Conservation (phyloP, 768 basidiomycete species). For the Suillus variegatus region DNA sequence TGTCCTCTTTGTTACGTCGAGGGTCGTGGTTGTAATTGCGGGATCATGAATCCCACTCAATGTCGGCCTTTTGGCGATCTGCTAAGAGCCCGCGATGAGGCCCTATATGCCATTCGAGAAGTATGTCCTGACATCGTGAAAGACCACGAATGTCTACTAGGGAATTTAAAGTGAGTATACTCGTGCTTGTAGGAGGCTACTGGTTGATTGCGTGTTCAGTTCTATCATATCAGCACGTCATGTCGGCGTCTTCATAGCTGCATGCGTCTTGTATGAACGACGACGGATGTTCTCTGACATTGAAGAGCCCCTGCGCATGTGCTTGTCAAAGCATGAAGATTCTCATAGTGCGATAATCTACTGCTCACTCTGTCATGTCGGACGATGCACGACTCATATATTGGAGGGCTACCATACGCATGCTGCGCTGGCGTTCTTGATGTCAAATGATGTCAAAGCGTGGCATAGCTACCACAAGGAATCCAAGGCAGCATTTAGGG, state of each 20-base stretch:
- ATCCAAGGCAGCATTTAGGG: slow-evolving; percentile 18
- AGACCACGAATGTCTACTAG: slow-evolving; percentile 16
- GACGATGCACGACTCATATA: slow-evolving; percentile 39
- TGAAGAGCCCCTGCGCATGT: slow-evolving; percentile 11
- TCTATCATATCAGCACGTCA: slow-evolving; percentile 22
- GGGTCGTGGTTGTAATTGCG: slow-evolving; percentile 72
- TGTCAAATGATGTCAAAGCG: slow-evolving; percentile 16
- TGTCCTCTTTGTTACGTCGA: slow-evolving; percentile 78
- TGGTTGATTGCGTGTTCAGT: slow-evolving; percentile 20
- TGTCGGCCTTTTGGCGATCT: slow-evolving; percentile 51
- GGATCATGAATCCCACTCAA: slow-evolving; percentile 61
- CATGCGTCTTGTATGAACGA: slow-evolving; percentile 25
- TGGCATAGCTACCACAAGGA: slow-evolving; percentile 40
- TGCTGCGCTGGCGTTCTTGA: slow-evolving; percentile 37
- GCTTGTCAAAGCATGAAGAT: slow-evolving; percentile 16
- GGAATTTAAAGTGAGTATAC: slow-evolving; percentile 24
- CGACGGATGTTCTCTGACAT: slow-evolving; percentile 19
- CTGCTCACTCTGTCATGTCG: slow-evolving; percentile 39
- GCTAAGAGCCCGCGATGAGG: slow-evolving; percentile 42
- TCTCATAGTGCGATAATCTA: slow-evolving; percentile 23
- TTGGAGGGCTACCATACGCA: slow-evolving; percentile 35
- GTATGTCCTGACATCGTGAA: slow-evolving; percentile 14
- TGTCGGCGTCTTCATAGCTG: slow-evolving; percentile 35
- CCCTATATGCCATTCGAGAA: slow-evolving; percentile 29
- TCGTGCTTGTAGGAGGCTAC: background rate